Base-by-base conservation (phyloP, 1,139 yeast species). In the Pichia sp. region DNA sequence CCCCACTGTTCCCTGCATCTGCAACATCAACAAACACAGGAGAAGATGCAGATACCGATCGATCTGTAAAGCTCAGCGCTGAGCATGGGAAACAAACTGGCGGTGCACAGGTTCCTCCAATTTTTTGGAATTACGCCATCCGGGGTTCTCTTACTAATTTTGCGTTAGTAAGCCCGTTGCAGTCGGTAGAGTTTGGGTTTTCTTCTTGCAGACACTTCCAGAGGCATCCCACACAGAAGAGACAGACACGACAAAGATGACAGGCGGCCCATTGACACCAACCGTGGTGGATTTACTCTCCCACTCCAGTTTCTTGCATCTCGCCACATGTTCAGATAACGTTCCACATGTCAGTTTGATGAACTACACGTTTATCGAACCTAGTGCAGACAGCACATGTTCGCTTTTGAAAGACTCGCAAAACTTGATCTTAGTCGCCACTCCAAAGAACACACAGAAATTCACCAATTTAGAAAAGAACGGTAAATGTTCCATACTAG, bases 331-430 rank as follows among this genome's bases (percentile, higher is more conserved):
- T 50, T 68, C 74, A 42, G 66, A 72, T 22, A 76, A 83, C 49
- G 61, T 76, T 31, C 97, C 97, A 8, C 94, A 90, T 57, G 95
- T 89, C 3, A 78, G 93, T 12, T 74, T 90, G 56, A 90, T 90
- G 97, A 90, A 88, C 66, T 90, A 86, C 63, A 82, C 93, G 4
- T 87, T 81, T 56, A 63, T 82, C 11, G 67, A 71, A 11, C 59
- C 69, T 2, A 59, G 60, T n/a, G 31, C 20, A 22, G 65, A 68
- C 20, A 33, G 22, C 9, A 27, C n/a, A 10, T 43, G 47, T 39
- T 21, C 77, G 67, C 20, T 47, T 11, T 33, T 59, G 11, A 50
- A 34, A 42, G 37, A 38, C 3, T 36, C 38, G 9, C 73, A 75
- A 15, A 45, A 53, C 18, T 36, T 52, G 51, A 77, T 89, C 42